Conservation (phyloP, 495 filamentous ascomycete species). For the Melanomma pulvis-pyrius region DNA sequence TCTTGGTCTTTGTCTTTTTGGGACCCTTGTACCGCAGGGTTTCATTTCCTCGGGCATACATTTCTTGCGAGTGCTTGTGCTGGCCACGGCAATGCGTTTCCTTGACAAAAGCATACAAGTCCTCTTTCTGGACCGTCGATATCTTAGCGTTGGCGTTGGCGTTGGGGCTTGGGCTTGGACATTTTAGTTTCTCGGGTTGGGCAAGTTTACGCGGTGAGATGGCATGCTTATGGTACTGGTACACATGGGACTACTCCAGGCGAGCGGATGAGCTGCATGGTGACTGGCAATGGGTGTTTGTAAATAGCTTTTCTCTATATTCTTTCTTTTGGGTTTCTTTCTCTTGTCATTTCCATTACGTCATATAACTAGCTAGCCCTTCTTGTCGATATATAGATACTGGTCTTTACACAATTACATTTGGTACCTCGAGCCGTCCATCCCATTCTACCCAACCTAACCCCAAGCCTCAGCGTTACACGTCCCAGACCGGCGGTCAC, state of each 20-base stretch:
- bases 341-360: background rate
- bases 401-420: no score
- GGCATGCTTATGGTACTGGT: background rate
- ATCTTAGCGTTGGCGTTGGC: conserved; percentile 33
- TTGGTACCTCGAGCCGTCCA: no score
- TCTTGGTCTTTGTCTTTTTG: no score
- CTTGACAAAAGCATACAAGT: conserved; percentile 22
- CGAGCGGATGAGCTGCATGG: background rate
- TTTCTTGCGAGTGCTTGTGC: background rate
- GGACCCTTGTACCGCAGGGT: background rate
- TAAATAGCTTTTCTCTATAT: background rate
- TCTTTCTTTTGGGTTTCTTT: background rate
- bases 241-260: no score
- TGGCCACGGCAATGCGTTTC: conserved; percentile 1
- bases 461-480: no score
- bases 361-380: background rate
- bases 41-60: background rate
- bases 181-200: background rate
- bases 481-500: no score
- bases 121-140: background rate
- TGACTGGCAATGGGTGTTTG: background rate
- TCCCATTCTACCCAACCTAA: no score
- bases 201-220: background rate
- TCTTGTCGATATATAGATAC: background rate
- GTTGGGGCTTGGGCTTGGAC: conserved; percentile 13